phyloP scores from a whole-genome alignment of 1,139 yeast genomes.

The Pichia sp. region DNA sequence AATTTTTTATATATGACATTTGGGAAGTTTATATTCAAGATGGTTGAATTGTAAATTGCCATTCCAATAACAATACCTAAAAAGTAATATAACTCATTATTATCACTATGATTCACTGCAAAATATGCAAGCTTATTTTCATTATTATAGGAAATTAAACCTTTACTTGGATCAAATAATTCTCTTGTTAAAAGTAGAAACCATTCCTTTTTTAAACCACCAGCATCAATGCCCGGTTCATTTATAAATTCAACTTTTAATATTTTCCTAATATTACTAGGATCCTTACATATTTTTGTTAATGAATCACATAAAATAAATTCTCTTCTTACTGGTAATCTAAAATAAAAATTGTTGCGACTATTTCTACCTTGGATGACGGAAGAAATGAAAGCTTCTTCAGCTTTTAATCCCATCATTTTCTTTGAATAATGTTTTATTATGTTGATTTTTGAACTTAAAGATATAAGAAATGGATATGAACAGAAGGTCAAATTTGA shows the following conservation, averaged over 20 bases:
- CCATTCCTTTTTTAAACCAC: constrained; percentile 93
- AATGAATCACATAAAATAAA: constrained; percentile 71
- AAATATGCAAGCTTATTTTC: constrained; percentile 80
- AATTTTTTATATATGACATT: constrained; percentile 68
- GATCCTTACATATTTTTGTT: constrained; percentile 51
- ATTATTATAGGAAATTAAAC: constrained; percentile 55
- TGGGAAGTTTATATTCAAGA: constrained; percentile 74
- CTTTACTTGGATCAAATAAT: constrained; percentile 60
- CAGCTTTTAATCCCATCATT: constrained; percentile 83
- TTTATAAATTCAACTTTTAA: constrained; percentile 70
- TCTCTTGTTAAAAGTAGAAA: constrained; percentile 65
- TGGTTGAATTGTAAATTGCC: constrained; percentile 86
- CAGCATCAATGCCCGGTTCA: constrained; percentile 93
- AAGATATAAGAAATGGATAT: constrained; percentile 72
- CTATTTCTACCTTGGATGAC: constrained; percentile 52
- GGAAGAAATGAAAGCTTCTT: constrained; percentile 78
- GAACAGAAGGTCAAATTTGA: constrained; percentile 60
- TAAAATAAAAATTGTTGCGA: constrained; percentile 62
- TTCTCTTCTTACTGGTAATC: constrained; percentile 61
- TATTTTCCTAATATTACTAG: constrained; percentile 63
- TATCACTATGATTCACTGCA: constrained; percentile 27
- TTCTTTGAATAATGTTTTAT: constrained; percentile 77
- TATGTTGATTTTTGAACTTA: constrained; percentile 76
- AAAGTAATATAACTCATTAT: constrained; percentile 54
- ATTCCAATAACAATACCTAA: constrained; percentile 84